Percentiles rank a stretch among this genome's conserved stretches.
These are phyloP conservation scores for Apiospora malaysiana DNA, from an alignment of 2,329 filamentous ascomycete genomes.

Conservation along the genomic window DNA sequence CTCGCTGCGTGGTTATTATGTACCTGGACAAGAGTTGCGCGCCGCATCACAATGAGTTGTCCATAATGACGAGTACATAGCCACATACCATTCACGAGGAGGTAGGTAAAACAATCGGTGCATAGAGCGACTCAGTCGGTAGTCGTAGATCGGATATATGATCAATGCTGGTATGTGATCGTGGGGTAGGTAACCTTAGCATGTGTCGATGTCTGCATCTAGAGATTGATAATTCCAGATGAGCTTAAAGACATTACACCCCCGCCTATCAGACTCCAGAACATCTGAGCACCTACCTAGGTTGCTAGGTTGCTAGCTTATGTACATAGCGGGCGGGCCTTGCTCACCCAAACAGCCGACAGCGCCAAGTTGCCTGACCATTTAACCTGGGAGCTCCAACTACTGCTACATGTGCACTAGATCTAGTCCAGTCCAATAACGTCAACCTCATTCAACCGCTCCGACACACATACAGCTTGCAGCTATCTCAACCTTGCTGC, in stretches of 20 bases:
- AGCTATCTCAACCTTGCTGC: not conserved
- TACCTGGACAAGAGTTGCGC: not conserved
- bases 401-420: not conserved
- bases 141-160: not conserved
- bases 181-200: slow-evolving; percentile 8
- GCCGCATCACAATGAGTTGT: not conserved
- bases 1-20: not conserved
- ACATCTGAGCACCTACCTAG: not conserved
- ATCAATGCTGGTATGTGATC: slow-evolving; percentile 13
- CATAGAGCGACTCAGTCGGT: slow-evolving; percentile 2
- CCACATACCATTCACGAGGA: not conserved
- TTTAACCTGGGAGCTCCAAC: not conserved
- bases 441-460: slow-evolving; percentile 14
- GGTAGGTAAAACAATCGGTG: not conserved
- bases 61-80: not conserved
- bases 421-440: slow-evolving; percentile 1
- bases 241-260: not conserved
- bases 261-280: not conserved
- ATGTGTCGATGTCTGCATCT: not conserved
- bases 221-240: not conserved
- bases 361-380: not conserved
- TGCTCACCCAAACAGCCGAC: not conserved
- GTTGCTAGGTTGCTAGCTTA: too few relatives aligned
- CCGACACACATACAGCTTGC: not conserved
- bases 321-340: not conserved